These are phyloP conservation scores for Bruguiera hainesii DNA, from an alignment of 441 rosid species.

Conservation along the genomic window DNA sequence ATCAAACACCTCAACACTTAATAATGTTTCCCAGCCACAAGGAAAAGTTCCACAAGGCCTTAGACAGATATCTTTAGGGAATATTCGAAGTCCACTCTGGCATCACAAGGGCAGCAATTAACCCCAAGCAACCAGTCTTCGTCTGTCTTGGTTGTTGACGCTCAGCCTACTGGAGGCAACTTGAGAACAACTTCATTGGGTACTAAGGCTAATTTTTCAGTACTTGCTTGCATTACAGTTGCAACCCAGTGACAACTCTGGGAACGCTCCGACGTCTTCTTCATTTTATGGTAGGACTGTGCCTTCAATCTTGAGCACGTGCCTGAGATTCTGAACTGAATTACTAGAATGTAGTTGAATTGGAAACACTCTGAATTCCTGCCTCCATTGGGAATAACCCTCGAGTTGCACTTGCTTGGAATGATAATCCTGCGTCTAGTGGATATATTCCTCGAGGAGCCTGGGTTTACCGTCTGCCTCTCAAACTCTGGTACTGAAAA, in stretches of 20 bases:
- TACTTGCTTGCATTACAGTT: slow-evolving; percentile 29
- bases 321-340: slow-evolving; percentile 48
- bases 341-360: slow-evolving; percentile 23
- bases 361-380: too few relatives aligned
- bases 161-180: slow-evolving; percentile 63
- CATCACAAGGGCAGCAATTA: slow-evolving; percentile 49
- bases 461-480: too few relatives aligned
- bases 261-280: slow-evolving; percentile 43
- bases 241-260: slow-evolving; percentile 39
- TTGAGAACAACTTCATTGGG: slow-evolving; percentile 57
- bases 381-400: too few relatives aligned
- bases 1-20: slow-evolving; percentile 43
- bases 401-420: too few relatives aligned
- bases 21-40: slow-evolving; percentile 53
- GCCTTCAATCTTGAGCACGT: slow-evolving; percentile 54
- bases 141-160: slow-evolving; percentile 45
- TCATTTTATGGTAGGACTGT: slow-evolving; percentile 50
- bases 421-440: too few relatives aligned
- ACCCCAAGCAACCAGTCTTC: slow-evolving; percentile 40
- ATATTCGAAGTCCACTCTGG: slow-evolving; percentile 40
- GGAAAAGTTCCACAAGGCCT: slow-evolving; percentile 54
- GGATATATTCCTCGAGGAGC: too few relatives aligned
- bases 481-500: too few relatives aligned
- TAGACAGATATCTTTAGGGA: slow-evolving; percentile 62
- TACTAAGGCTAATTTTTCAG: slow-evolving; percentile 52